phyloP scores from a whole-genome alignment of 495 filamentous ascomycete species.

The Apodospora peruviana region DNA sequence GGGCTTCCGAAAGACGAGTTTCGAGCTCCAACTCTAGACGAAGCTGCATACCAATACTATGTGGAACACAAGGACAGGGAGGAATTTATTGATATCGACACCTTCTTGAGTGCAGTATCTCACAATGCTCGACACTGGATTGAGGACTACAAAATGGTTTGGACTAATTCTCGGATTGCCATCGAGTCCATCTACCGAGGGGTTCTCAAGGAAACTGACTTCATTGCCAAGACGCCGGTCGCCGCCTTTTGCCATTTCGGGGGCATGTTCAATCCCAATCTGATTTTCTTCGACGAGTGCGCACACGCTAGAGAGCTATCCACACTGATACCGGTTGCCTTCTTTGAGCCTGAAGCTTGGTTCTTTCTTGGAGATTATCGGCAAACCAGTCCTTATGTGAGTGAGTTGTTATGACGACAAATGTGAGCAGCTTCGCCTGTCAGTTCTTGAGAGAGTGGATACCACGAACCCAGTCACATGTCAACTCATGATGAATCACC shows the following conservation, averaged over 20 bases:
- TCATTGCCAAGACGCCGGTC: slow-evolving; percentile 22
- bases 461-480: background rate
- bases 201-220: slow-evolving; percentile 13
- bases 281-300: slow-evolving; percentile 22
- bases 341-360: slow-evolving; percentile 20
- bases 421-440: background rate
- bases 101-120: background rate
- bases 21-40: slow-evolving; percentile 11
- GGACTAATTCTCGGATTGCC: background rate
- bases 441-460: background rate
- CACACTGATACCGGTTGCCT: slow-evolving; percentile 20
- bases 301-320: slow-evolving; percentile 21
- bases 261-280: slow-evolving; percentile 17
- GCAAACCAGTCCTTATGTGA: slow-evolving; percentile 21
- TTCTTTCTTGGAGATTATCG: slow-evolving; percentile 23
- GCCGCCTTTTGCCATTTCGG: slow-evolving; percentile 13
- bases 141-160: background rate
- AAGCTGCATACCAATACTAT: slow-evolving; percentile 17
- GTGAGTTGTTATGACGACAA: background rate
- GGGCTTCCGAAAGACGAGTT: slow-evolving; percentile 1
- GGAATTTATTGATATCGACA: background rate
- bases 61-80: background rate
- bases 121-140: background rate
- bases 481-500: slow-evolving; percentile 18
- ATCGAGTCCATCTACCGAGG: slow-evolving; percentile 15